Evolutionary conservation across 352 stramenopile species (phyloP), one percentile per base, ranked within the genome.

Genomic region (Globisporangium cylindrosporum): DNA sequence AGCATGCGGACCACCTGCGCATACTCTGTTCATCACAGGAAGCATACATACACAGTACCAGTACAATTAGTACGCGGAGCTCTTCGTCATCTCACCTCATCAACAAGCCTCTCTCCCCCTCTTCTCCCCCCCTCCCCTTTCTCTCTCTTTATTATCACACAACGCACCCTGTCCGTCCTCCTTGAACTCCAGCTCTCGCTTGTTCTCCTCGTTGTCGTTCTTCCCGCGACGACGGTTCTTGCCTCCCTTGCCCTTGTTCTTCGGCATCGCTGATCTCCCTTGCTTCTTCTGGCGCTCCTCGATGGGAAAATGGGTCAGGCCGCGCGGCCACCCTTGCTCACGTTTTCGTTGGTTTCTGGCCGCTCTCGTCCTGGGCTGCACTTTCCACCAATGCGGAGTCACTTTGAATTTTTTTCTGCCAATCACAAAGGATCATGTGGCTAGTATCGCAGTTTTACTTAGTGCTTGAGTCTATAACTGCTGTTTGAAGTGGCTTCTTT

Each of bases 121-220:
- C 22, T 24, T 57, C 53, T 24, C 53, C 53, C 25, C 22, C 3
- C n/a, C 22, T 9, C 49, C 22, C 49, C 22, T 7, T 56, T 56
- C 49, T 56, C 49, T 29, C 27, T 56, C 49, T 29, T 20, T 43
- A 9, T 49, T 12, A 58, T 66, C 12, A 63, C 20, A 43, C 64
- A 34, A 80, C 83, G 68, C 72, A 97, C 91, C 92, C 79, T 99
- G 98, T 41, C 98, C 97, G 62, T 99, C 96, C 79, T 99, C 98
- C 81, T 99, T 99, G 86, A 99, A 99, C 85, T 99, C 96, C 48
- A 99, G 91, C 82, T 99, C 97, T 73, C 98, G 93, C 86, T 99
- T 99, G 75, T 98, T 98, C 82, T 99, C 98, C 79, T 99, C 97
- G 74, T 97, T 97, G 73, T 99, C 97, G 78, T 98, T 98, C 88